Percentiles rank a stretch among this genome's conserved stretches.
phyloP scores from a whole-genome alignment of 192 early-diverging fungal genomes.

The Gonapodya sp. region DNA sequence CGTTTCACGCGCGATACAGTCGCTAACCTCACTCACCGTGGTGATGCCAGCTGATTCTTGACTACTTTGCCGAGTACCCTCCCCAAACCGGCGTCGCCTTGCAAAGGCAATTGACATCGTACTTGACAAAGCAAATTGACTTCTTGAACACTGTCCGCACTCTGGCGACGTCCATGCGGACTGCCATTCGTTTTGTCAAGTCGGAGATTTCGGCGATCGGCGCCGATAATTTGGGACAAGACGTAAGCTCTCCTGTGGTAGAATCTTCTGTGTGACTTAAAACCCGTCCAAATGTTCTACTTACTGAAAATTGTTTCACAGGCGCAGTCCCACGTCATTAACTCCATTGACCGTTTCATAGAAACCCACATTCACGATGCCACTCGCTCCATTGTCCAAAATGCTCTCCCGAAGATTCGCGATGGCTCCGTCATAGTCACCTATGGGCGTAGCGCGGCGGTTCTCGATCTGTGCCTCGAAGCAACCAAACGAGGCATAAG shows the following conservation, averaged over 20 bases:
- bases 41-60: slow-evolving; percentile 64
- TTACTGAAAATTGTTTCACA: too few species aligned
- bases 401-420: slow-evolving; percentile 81
- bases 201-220: slow-evolving; percentile 69
- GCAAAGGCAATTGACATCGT: slow-evolving; percentile 64
- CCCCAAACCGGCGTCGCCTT: slow-evolving; percentile 66
- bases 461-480: slow-evolving; percentile 62
- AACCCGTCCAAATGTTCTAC: not conserved
- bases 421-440: slow-evolving; percentile 87
- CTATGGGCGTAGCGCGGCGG: slow-evolving; percentile 52
- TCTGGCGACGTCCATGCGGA: slow-evolving; percentile 89
- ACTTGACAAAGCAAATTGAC: slow-evolving; percentile 83
- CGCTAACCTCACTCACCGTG: not conserved
- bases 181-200: slow-evolving; percentile 83
- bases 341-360: slow-evolving; percentile 69
- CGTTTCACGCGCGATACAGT: not conserved
- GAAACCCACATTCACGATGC: slow-evolving; percentile 80
- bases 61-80: slow-evolving; percentile 56
- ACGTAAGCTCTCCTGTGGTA: slow-evolving; percentile 40
- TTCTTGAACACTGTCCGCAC: slow-evolving; percentile 74
- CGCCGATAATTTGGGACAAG: slow-evolving; percentile 71
- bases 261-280: not conserved
- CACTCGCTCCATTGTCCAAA: slow-evolving; percentile 63
- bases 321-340: not conserved
- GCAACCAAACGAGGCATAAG: slow-evolving; percentile 62